Base-by-base conservation (phyloP, 2,329 filamentous ascomycete species). In the Cladosporium velox region DNA sequence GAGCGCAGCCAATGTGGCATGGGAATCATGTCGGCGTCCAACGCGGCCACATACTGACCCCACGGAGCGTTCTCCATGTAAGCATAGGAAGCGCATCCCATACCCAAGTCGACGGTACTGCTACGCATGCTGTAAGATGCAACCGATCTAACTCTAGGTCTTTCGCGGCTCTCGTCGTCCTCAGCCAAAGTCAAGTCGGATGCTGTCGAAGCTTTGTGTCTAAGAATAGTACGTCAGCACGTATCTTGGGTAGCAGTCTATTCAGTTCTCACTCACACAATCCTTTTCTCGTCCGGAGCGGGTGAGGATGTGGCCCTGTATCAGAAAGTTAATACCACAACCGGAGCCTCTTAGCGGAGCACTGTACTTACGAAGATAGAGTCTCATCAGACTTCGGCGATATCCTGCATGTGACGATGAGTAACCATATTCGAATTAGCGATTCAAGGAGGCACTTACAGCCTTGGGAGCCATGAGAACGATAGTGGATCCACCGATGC, bases 1-100 rank as follows among this genome's bases (percentile, higher is more conserved):
- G 85, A 83, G 47, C 86, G 84, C 18, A 89, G 80, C 86, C 86
- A 89, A 57, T 85, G 78, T 61, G 79, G 80, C 73, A 88, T 85
- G 7, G 86, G 85, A 74, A 90, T 89, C 88, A 90, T 90, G 72
- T 90, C 88, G 24, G 87, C 87, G 72, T 90, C 88, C 38, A 90
- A 78, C 47, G 85, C 85, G n/a, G 86, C 87, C 73, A 89, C 74
- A 81, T 88, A 70, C 85, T 59, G 63, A 24, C 61, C 61, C 61
- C 61, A 64, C 4, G 61, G 61, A 44, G 61, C 61, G 18, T 26
- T 15, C n/a, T 64, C 49, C 51, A 55, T 57, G 18, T 47, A 64
- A n/a, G 51, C 51, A 12, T 54, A 52, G 0, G 51, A 34, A 47
- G 30, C 61, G 49, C 52, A 54, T 26, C 51, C 61, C 34, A 57